Conservation (phyloP, 2,329 filamentous ascomycete species). For the Xylariaceae sp. region DNA sequence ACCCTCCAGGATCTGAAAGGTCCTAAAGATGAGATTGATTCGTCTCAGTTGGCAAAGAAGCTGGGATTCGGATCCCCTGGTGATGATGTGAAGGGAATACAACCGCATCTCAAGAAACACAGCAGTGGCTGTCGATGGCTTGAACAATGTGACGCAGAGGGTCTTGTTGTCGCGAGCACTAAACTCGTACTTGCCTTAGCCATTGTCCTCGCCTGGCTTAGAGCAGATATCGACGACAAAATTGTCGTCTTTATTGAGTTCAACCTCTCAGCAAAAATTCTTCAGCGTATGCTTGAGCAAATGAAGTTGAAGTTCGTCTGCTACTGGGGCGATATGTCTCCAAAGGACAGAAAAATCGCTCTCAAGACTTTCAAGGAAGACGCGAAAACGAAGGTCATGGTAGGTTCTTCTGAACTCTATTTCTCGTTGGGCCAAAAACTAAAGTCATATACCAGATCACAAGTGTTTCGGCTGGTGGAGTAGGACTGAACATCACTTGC, state of each 20-base stretch:
- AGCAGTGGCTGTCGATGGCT: conserved; percentile 2
- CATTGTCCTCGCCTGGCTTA: conserved; percentile 2
- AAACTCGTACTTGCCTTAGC: not conserved
- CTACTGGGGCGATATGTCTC: conserved; percentile 29
- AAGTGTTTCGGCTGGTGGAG: conserved; percentile 34
- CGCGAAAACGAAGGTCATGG: conserved; percentile 30
- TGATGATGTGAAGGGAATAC: conserved; percentile 8
- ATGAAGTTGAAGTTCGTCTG: conserved; percentile 37
- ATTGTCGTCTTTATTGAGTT: conserved; percentile 21
- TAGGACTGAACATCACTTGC: conserved; percentile 39
- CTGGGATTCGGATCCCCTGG: conserved; percentile 4
- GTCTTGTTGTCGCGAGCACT: not conserved
- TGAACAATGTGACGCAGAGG: not conserved
- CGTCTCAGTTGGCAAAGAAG: too few species aligned
- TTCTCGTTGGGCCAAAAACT: not conserved
- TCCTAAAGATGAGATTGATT: not conserved
- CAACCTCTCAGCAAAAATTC: conserved; percentile 28
- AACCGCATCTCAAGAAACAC: not conserved
- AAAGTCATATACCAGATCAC: conserved; percentile 31
- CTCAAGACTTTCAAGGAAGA: conserved; percentile 24
- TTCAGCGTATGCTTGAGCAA: conserved; percentile 36
- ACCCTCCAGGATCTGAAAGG: not conserved
- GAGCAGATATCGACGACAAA: conserved; percentile 6
- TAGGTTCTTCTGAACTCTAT: conserved; percentile 22
- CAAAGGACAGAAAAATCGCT: conserved; percentile 12